Conservation (phyloP, 108 stramenopile species). For the Licmophora abbreviata region DNA sequence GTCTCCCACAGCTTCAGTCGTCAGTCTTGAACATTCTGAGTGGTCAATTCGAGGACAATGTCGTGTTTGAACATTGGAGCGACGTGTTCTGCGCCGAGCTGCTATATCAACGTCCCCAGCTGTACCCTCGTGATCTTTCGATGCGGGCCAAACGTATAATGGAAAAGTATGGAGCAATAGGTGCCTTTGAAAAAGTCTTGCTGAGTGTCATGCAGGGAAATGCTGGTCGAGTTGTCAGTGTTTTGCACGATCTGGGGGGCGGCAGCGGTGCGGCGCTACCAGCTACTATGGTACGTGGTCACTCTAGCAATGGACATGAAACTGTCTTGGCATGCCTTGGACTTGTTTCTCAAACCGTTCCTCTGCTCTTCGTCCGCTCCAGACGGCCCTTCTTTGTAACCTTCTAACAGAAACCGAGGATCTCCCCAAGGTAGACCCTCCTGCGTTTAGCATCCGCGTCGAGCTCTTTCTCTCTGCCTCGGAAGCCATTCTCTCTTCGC, state of each 20-base stretch:
- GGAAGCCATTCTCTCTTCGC: slow-evolving; percentile 67
- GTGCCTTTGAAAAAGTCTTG: slow-evolving; percentile 23
- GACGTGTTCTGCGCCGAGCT: slow-evolving; percentile 59
- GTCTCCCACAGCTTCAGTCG: slow-evolving; percentile 27
- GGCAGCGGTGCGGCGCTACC: slow-evolving; percentile 75
- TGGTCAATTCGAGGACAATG: slow-evolving; percentile 23
- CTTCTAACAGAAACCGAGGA: slow-evolving; percentile 46
- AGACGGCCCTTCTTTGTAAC: slow-evolving; percentile 55
- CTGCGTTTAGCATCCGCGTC: slow-evolving; percentile 25
- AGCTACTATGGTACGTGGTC: slow-evolving; percentile 56
- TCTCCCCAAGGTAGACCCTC: slow-evolving; percentile 4
- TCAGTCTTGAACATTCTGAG: slow-evolving; percentile 25
- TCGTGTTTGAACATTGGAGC: slow-evolving; percentile 40
- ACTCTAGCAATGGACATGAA: neutral
- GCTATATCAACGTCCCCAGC: slow-evolving; percentile 50
- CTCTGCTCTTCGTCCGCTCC: neutral
- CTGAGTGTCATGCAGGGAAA: slow-evolving; percentile 68
- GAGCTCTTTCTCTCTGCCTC: slow-evolving; percentile 57
- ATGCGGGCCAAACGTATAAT: slow-evolving; percentile 39
- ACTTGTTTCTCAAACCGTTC: neutral
- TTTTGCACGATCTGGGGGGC: slow-evolving; percentile 49
- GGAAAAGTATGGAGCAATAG: slow-evolving; percentile 15
- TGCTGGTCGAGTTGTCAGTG: slow-evolving; percentile 39
- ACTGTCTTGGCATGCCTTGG: neutral
- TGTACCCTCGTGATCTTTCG: slow-evolving; percentile 45